Percentiles rank a stretch among this genome's conserved stretches.
Conservation (phyloP, 2,329 filamentous ascomycete species). For the Aspergillus pseudoterreus region DNA sequence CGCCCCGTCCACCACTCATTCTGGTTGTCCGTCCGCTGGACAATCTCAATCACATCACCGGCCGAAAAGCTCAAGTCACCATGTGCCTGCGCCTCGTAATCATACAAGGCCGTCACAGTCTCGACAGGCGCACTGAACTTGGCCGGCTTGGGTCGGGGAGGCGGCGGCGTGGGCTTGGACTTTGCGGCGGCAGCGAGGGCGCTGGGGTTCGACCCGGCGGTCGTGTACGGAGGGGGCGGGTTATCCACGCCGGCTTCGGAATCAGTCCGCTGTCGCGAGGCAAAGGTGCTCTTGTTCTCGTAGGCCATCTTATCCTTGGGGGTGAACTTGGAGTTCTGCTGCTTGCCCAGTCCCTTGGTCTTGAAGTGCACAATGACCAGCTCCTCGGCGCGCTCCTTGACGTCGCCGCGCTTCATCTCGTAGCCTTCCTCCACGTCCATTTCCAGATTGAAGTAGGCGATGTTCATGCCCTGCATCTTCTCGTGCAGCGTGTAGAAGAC, state of each 20-base stretch:
- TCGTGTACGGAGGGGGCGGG: slow-evolving; percentile 70
- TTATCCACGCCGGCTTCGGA: slow-evolving; percentile 48
- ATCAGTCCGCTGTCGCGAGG: slow-evolving; percentile 30
- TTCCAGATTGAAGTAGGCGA: slow-evolving; percentile 93
- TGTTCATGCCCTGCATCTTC: slow-evolving; percentile 95
- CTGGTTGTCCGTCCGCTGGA: slow-evolving; percentile 76
- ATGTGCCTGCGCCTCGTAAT: slow-evolving; percentile 92
- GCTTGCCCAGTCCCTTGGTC: slow-evolving; percentile 63
- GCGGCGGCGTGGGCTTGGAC: slow-evolving; percentile 62
- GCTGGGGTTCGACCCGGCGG: slow-evolving; percentile 36
- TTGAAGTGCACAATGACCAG: slow-evolving; percentile 88
- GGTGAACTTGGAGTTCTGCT: slow-evolving; percentile 29
- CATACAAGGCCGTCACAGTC: slow-evolving; percentile 86
- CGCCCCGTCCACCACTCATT: slow-evolving; percentile 98
- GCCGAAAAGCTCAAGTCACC: slow-evolving; percentile 87
- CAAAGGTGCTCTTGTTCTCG: slow-evolving; percentile 33
- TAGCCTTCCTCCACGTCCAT: slow-evolving; percentile 91
- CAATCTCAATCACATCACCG: slow-evolving; percentile 86
- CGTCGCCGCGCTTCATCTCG: slow-evolving; percentile 79
- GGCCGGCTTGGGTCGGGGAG: slow-evolving; percentile 79
- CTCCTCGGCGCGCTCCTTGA: slow-evolving; percentile 81
- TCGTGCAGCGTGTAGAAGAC: slow-evolving; percentile 98
- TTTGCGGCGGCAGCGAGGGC: slow-evolving; percentile 58
- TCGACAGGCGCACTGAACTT: slow-evolving; percentile 69
- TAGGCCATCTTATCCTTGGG: slow-evolving; percentile 34